A percentile compares a stretch with the other conserved stretches of the same genome.
These are phyloP conservation scores for Cantharellus anzutake DNA, from an alignment of 768 basidiomycete species.

Conservation along the genomic window DNA sequence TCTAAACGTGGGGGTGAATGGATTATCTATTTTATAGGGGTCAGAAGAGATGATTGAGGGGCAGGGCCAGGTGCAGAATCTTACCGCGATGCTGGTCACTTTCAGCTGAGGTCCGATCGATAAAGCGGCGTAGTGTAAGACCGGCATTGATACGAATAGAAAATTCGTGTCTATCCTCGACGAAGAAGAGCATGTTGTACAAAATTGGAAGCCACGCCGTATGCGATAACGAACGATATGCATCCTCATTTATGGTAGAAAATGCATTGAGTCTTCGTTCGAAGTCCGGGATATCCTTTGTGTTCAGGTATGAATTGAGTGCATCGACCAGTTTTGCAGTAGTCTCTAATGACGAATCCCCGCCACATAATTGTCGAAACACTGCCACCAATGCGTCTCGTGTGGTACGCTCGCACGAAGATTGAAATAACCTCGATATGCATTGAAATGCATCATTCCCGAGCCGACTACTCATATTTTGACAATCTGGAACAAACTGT, in stretches of 20 bases:
- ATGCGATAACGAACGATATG: constrained; percentile 28
- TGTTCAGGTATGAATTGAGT: constrained; percentile 72
- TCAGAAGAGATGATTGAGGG: constrained; percentile 12
- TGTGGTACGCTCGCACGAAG: constrained; percentile 48
- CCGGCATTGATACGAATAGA: constrained; percentile 71
- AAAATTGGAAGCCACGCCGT: constrained; percentile 66
- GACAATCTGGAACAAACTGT: constrained; percentile 43
- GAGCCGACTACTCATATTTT: constrained; percentile 23
- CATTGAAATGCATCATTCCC: constrained; percentile 39
- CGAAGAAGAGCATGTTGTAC: constrained; percentile 64
- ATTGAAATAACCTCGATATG: constrained; percentile 62
- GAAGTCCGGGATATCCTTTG: constrained; percentile 86
- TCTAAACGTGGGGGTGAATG: constrained; percentile 34
- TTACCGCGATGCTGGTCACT: not conserved
- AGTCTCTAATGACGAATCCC: constrained; percentile 28
- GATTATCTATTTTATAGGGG: constrained; percentile 18
- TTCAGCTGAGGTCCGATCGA: constrained; percentile 33
- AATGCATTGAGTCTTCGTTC: constrained; percentile 68
- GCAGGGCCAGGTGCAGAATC: not conserved
- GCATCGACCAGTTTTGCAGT: constrained; percentile 39
- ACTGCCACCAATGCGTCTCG: constrained; percentile 49
- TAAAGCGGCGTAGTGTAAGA: constrained; percentile 53
- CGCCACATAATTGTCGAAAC: constrained; percentile 32
- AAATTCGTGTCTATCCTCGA: constrained; percentile 80
- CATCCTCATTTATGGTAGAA: constrained; percentile 46